Conservation (phyloP, 2,329 filamentous ascomycete genomes). For the Cladophialophora bantiana region DNA sequence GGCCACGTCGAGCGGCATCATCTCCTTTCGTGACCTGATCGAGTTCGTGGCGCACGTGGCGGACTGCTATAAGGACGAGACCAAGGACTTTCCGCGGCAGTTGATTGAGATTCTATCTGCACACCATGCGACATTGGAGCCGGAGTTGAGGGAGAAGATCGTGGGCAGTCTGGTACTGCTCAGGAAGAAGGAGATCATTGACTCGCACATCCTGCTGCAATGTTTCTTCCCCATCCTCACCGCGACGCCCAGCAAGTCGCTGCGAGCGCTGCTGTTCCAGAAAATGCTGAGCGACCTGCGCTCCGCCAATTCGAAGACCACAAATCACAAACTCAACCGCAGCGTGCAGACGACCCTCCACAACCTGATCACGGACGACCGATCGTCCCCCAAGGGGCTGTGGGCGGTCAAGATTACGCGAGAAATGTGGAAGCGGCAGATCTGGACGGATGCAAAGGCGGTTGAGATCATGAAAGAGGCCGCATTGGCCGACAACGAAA, state of each 20-base stretch:
- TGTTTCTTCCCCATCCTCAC: slow-evolving; percentile 94
- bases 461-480: slow-evolving; percentile 99
- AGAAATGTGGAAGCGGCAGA: slow-evolving; percentile 94
- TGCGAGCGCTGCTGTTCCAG: slow-evolving; percentile 81
- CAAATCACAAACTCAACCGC: slow-evolving; percentile 90
- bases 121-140: slow-evolving; percentile 82
- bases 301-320: slow-evolving; percentile 83
- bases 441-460: slow-evolving; percentile 92
- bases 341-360: slow-evolving; percentile 92
- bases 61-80: slow-evolving; percentile 87
- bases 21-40: slow-evolving; percentile 87
- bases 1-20: slow-evolving; percentile 72
- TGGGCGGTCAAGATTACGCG: slow-evolving; percentile 97
- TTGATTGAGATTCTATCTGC: slow-evolving; percentile 79
- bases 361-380: slow-evolving; percentile 87
- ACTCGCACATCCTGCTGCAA: slow-evolving; percentile 82
- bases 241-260: slow-evolving; percentile 86
- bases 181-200: slow-evolving; percentile 88
- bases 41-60: slow-evolving; percentile 93
- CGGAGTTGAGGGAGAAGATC: slow-evolving; percentile 90
- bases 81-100: slow-evolving; percentile 77
- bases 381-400: slow-evolving; percentile 81
- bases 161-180: slow-evolving; percentile 88
- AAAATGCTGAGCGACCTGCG: slow-evolving; percentile 93
- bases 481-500: slow-evolving; percentile 85